Evolutionary conservation across 2,329 filamentous ascomycete species (phyloP).

Genomic region (Fusarium xylarioides): DNA sequence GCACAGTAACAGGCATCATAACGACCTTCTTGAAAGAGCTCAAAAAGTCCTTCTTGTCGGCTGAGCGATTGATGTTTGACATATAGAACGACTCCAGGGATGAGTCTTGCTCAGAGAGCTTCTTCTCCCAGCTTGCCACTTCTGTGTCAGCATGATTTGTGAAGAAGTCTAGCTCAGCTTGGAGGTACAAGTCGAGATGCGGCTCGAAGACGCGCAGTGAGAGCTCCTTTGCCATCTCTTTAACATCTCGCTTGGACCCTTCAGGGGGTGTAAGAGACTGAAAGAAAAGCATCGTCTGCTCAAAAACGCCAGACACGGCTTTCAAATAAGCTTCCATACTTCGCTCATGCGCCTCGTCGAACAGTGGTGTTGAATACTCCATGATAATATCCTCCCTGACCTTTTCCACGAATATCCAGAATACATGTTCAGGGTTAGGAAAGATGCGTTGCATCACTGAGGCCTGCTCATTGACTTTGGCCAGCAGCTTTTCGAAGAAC

Average conservation of each 20-base stretch:
- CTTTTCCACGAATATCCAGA: constrained; percentile 82
- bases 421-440: constrained; percentile 72
- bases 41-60: constrained; percentile 95
- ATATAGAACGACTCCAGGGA: constrained; percentile 94
- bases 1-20: constrained; percentile 96
- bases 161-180: constrained; percentile 90
- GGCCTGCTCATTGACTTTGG: constrained; percentile 84
- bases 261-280: constrained; percentile 74
- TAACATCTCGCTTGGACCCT: constrained; percentile 67
- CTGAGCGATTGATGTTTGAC: constrained; percentile 92
- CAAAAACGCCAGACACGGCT: constrained; percentile 87
- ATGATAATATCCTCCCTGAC: constrained; percentile 84
- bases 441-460: constrained; percentile 85
- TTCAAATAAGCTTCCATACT: constrained; percentile 82
- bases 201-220: constrained; percentile 83
- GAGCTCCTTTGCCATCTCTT: constrained; percentile 72
- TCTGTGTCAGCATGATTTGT: constrained; percentile 77
- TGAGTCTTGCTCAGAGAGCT: constrained; percentile 89
- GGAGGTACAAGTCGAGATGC: constrained; percentile 91
- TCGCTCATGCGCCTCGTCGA: constrained; percentile 85
- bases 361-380: constrained; percentile 85
- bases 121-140: constrained; percentile 89
- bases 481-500: constrained; percentile 81
- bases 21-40: constrained; percentile 98
- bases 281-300: constrained; percentile 83